A percentile compares a stretch with the other conserved stretches of the same genome.
phyloP scores from a whole-genome alignment of 768 basidiomycete species.

The Termitomyces sp. region DNA sequence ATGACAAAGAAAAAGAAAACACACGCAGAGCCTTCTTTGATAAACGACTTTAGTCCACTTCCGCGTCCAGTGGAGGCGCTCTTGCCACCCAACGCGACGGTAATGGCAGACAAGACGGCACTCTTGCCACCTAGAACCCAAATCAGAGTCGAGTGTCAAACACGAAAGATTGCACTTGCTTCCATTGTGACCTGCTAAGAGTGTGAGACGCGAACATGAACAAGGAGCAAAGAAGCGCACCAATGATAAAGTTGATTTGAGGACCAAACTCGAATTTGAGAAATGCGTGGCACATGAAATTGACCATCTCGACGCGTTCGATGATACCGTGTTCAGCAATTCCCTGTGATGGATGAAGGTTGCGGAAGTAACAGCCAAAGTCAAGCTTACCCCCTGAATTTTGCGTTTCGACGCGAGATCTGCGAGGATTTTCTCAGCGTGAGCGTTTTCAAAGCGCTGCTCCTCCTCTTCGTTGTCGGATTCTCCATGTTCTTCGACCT shows the following conservation, averaged over 20 bases:
- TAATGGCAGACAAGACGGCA: constrained; percentile 88
- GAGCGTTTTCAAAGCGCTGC: constrained; percentile 57
- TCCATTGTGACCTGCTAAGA: constrained; percentile 74
- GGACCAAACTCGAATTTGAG: constrained; percentile 83
- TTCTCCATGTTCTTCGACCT: constrained; percentile 23
- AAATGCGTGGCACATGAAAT: constrained; percentile 95
- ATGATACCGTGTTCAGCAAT: constrained; percentile 88
- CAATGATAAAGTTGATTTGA: constrained; percentile 97
- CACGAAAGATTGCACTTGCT: constrained; percentile 35
- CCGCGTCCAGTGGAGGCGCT: constrained; percentile 89
- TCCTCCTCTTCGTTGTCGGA: constrained; percentile 50
- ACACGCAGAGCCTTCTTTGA: constrained; percentile 78
- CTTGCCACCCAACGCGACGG: constrained; percentile 91
- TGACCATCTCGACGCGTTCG: constrained; percentile 76
- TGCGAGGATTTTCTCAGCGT: constrained; percentile 51
- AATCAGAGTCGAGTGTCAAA: background rate
- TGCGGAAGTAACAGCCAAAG: constrained; percentile 3
- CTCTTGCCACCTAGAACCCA: constrained; percentile 80
- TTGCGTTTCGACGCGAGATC: constrained; percentile 44
- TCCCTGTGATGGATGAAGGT: constrained; percentile 36
- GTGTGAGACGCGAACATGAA: constrained; percentile 1
- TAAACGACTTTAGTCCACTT: constrained; percentile 76
- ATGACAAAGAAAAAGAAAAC: constrained; percentile 15
- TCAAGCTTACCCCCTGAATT: constrained; percentile 38
- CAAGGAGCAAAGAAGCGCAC: constrained; percentile 25